Conservation (phyloP, 2,329 filamentous ascomycete genomes). For the Aspergillus sp. region DNA sequence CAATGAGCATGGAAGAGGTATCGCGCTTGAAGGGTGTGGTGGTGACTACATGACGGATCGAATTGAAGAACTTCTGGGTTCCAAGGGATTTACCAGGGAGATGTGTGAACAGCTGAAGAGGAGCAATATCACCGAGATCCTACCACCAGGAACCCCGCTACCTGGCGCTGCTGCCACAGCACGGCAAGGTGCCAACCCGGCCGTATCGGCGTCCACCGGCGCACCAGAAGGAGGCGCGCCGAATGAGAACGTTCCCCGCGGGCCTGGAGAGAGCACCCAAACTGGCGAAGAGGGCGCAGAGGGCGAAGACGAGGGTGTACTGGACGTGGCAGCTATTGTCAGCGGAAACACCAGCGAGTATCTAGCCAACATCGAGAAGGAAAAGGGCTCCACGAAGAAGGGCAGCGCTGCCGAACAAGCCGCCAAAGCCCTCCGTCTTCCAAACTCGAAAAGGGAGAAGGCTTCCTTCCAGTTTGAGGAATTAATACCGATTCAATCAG, state of each 20-base stretch:
- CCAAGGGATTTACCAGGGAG: constrained; percentile 52
- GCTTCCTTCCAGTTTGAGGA: constrained; percentile 58
- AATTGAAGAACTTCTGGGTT: constrained; percentile 58
- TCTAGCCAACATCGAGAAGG: constrained; percentile 56
- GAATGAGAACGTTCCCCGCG: constrained; percentile 41
- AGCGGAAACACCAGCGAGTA: constrained; percentile 58
- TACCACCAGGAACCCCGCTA: constrained; percentile 48
- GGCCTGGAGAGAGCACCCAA: constrained; percentile 50
- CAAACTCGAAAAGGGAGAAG: constrained; percentile 54
- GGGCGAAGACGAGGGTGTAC: constrained; percentile 53
- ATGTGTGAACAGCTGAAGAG: constrained; percentile 62
- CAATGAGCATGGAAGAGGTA: constrained; percentile 59
- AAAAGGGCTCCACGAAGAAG: constrained; percentile 53
- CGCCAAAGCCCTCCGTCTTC: constrained; percentile 46
- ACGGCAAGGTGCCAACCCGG: constrained; percentile 44
- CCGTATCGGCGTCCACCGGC: constrained; percentile 51
- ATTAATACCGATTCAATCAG: constrained; percentile 47
- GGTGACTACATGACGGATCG: constrained; percentile 79
- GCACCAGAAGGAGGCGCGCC: constrained; percentile 36
- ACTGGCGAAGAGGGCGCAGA: constrained; percentile 47
- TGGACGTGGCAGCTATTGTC: constrained; percentile 61
- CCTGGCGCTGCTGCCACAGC: constrained; percentile 44
- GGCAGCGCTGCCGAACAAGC: constrained; percentile 36
- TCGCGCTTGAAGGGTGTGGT: constrained; percentile 62
- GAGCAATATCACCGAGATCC: constrained; percentile 56